Evolutionary conservation across 1,139 yeast genomes (phyloP), one percentile per base, ranked within the genome.

Genomic region (Nadsonia commutata): DNA sequence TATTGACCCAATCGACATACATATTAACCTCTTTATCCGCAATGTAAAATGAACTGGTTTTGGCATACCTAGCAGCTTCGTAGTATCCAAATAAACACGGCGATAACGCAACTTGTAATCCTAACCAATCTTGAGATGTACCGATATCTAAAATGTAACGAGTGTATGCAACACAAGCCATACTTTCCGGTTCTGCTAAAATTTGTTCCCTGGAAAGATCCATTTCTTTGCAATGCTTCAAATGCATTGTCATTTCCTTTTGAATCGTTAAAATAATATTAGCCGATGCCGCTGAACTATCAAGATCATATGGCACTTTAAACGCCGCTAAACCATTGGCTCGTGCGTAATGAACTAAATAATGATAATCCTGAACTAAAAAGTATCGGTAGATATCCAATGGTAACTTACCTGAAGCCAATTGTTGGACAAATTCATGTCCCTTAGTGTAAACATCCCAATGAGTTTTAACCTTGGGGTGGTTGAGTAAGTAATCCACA

Each of bases 61-160:
- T 31, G 6, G 57, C 59, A 39, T 45, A 45, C 22, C 38, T 43
- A 3, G 73, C 75, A 0, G 82, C 78, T 45, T 74, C 71, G 36
- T 72, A 72, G 57, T 80, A 81, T 1, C 94, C 95, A 56, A 78
- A 72, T 38, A 81, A 62, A 58, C 94, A 83, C 0, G 95, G 94
- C 2, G 86, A 72, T 43, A 82, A 60, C 0, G 93, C 83, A 5
- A 78, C 71, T 48, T 75, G 74, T 42, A 80, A 69, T 20, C 79
- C 82, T 36, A 78, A 59, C 71, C 78, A 80, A 55, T 78, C 80
- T 17, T 70, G 67, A 37, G 59, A 63, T 31, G 64, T 61, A 2
- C 80, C 80, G 7, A 78, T 62, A 33, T 72, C 67, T 38, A 70
- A 56, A 46, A 83, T 64, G 51, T 76, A 81, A 39, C 78, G 64